These are phyloP conservation scores for Borovskyia barvae DNA, from an alignment of 208 protist species.

Conservation along the genomic window DNA sequence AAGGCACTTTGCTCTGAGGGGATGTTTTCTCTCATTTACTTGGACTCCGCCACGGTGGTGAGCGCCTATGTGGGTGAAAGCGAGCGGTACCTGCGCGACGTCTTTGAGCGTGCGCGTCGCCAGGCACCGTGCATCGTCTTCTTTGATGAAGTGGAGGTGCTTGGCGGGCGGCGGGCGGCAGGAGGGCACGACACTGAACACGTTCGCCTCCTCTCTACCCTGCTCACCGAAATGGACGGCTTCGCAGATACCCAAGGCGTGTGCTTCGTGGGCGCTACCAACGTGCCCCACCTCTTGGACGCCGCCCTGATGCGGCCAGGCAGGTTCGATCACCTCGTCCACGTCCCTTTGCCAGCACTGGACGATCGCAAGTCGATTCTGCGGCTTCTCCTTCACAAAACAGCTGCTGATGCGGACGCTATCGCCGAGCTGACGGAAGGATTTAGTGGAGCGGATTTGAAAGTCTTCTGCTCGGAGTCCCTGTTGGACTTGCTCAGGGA, in stretches of 20 bases:
- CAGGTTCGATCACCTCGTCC: conserved; percentile 87
- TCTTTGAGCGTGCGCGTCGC: conserved; percentile 77
- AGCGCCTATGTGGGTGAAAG: conserved; percentile 95
- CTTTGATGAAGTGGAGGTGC: conserved; percentile 94
- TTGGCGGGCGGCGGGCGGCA: conserved; percentile 59
- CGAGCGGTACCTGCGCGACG: conserved; percentile 85
- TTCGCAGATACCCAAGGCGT: conserved; percentile 79
- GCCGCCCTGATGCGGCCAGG: conserved; percentile 86
- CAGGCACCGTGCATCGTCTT: conserved; percentile 92
- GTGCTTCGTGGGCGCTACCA: conserved; percentile 91
- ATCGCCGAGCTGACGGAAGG: conserved; percentile 60
- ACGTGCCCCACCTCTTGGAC: conserved; percentile 89
- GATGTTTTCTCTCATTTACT: conserved; percentile 80
- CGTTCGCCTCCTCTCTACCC: conserved; percentile 92
- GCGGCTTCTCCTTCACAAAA: conserved; percentile 38
- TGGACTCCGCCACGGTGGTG: conserved; percentile 84
- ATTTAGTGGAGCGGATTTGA: conserved; percentile 85
- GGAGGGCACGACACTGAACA: conserved; percentile 37
- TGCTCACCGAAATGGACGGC: conserved; percentile 98
- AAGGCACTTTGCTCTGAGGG: conserved; percentile 81
- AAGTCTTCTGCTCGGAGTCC: conserved; percentile 49
- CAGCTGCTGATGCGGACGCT: conserved; percentile 33
- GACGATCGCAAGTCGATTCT: conserved; percentile 65
- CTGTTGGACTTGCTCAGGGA: conserved; percentile 50
- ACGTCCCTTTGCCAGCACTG: conserved; percentile 70